phyloP scores from a whole-genome alignment of 495 filamentous ascomycete genomes.

The Penicillium parvum region DNA sequence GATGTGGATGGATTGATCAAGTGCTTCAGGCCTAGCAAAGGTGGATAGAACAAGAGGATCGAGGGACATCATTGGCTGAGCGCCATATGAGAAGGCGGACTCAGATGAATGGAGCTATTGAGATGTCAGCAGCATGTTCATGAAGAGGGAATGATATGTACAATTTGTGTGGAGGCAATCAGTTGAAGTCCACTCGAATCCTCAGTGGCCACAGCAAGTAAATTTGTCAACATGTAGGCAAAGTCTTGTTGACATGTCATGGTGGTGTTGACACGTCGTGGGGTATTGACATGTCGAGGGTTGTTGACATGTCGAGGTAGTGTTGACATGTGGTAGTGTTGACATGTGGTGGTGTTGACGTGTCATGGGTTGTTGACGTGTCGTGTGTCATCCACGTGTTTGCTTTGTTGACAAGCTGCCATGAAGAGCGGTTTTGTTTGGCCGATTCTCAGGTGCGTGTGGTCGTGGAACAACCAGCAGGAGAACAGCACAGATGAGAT shows the following conservation, averaged over 20 bases:
- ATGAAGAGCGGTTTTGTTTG: constrained; percentile 15
- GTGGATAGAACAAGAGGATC: too few relatives aligned
- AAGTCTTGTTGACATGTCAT: too few relatives aligned
- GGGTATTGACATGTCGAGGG: too few relatives aligned
- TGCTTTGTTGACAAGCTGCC: constrained; percentile 20
- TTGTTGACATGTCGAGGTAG: too few relatives aligned
- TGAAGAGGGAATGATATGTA: neutral
- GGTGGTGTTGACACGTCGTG: too few relatives aligned
- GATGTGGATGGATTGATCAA: constrained; percentile 15
- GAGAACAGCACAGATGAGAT: too few relatives aligned
- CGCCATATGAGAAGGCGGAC: neutral
- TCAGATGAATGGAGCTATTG: constrained; percentile 2
- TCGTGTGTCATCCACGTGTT: too few relatives aligned
- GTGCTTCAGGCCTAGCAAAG: too few relatives aligned
- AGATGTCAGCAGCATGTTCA: neutral
- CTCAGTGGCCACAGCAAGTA: constrained; percentile 9
- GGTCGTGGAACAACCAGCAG: constrained; percentile 23
- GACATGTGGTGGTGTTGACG: too few relatives aligned
- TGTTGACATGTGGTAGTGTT: too few relatives aligned
- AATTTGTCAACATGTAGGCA: constrained; percentile 19
- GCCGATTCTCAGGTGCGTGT: constrained; percentile 14
- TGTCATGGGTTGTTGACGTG: too few relatives aligned
- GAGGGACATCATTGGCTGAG: neutral
- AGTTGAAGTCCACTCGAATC: constrained; percentile 1
- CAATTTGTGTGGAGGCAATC: constrained; percentile 3